phyloP scores from a whole-genome alignment of 2,329 filamentous ascomycete species.

The Botrytis cinerea region DNA sequence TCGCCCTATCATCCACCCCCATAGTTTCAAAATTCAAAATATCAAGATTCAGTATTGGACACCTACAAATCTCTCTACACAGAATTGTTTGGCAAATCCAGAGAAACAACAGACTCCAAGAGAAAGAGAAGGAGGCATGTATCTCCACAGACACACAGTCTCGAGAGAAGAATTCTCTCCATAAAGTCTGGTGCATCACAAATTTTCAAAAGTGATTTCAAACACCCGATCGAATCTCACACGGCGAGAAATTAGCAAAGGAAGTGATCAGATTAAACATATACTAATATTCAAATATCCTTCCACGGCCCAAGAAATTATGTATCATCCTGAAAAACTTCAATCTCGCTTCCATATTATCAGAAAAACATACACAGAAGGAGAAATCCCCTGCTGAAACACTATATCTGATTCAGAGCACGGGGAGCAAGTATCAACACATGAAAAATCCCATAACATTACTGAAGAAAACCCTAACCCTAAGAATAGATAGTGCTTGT shows the following conservation, averaged over 20 bases:
- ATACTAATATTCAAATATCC: background rate
- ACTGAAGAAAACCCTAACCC: background rate
- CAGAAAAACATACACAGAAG: background rate
- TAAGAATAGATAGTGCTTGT: background rate
- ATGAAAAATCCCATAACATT: background rate
- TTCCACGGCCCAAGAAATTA: background rate
- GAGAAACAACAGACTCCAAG: rapidly evolving
- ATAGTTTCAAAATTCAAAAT: background rate
- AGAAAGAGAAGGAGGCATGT: background rate
- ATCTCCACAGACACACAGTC: background rate
- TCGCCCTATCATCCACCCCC: background rate
- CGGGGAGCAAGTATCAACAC: background rate
- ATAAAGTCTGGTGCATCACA: background rate
- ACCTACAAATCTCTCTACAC: background rate
- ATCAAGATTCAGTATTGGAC: background rate
- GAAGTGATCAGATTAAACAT: too few species aligned
- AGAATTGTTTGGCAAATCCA: rapidly evolving
- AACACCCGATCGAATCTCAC: background rate
- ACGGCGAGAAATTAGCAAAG: too few species aligned
- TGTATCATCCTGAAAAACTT: rapidly evolving
- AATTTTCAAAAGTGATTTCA: background rate
- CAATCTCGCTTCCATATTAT: background rate
- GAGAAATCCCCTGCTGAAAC: background rate
- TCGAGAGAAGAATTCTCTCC: background rate
- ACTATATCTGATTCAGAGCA: background rate